Evolutionary conservation across 1,284 basidiomycete species (phyloP), one percentile per base, ranked within the genome.

Genomic region (Heterobasidion irregulare): DNA sequence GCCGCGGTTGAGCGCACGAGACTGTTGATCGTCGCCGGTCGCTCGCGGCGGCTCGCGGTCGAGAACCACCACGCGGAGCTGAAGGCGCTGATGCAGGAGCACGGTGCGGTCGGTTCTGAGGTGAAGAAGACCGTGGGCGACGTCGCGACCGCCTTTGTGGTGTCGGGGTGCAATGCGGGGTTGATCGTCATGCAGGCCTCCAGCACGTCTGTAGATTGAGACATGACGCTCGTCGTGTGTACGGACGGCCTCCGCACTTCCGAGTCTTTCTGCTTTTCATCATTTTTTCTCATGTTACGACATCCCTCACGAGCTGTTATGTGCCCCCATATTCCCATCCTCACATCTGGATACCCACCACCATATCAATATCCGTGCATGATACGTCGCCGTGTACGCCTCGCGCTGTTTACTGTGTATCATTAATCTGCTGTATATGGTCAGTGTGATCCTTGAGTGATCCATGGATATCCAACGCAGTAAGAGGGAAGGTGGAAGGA

Each of bases 71-170:
- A 72, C 9, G 61, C 62, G 50, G 92, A 94, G 71, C 65, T 92
- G 53, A 81, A 80, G 57, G 72, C 75, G 57, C 65, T 92, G 18
- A 75, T 86, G 68, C 77, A 82, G 19, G 79, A 83, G 63, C 70
- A 79, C 62, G 74, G 75, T 47, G 70, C 65, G 36, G 68, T 82
- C 9, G 74, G 74, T 2, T 61, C 69, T 16, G 82, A 85, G 62
- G 81, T 92, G 57, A 76, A 80, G 66, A 89, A 89, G 77, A 91
- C 90, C 5, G 75, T 93, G 47, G 92, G 92, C 2, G 89, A 93
- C 67, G 81, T 87, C n/a, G 86, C 83, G 10, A 81, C 84, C 16
- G 83, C 83, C 33, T 79, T 91, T 65, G 79, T 92, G 13, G 75
- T 86, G 7, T 74, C 79, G 1, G 79, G 83, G 1, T 73, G 75